A percentile compares a stretch with the other conserved stretches of the same genome.
These are phyloP conservation scores for Trichosporon sp. DNA, from an alignment of 1,284 basidiomycete genomes.

Conservation along the genomic window DNA sequence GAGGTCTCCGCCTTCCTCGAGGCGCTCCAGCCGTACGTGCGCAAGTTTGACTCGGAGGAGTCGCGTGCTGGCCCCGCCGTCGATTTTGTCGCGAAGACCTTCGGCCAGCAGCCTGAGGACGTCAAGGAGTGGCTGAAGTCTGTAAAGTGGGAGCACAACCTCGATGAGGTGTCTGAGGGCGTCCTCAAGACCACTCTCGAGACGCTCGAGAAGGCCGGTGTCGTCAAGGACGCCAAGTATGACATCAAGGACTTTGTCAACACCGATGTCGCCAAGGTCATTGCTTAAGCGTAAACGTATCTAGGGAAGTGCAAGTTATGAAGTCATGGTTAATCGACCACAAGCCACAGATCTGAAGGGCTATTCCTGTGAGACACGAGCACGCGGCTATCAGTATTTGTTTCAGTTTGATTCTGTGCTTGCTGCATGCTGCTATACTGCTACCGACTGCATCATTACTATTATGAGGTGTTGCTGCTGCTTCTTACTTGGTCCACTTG, in stretches of 20 bases:
- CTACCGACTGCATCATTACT: not conserved
- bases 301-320: not conserved
- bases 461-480: not conserved
- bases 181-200: slow-evolving; percentile 24
- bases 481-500: slow-evolving; percentile 13
- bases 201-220: slow-evolving; percentile 72
- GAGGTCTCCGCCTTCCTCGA: slow-evolving; percentile 66
- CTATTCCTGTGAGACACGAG: too few relatives aligned
- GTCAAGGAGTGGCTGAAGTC: slow-evolving; percentile 75
- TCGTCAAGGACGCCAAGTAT: slow-evolving; percentile 68
- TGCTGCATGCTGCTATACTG: not conserved
- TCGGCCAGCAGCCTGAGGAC: slow-evolving; percentile 71
- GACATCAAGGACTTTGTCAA: slow-evolving; percentile 67
- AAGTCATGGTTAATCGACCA: not conserved
- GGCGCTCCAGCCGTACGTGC: slow-evolving; percentile 67
- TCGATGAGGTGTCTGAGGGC: slow-evolving; percentile 63
- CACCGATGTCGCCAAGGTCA: slow-evolving; percentile 60
- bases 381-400: not conserved
- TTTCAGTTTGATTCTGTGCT: not conserved
- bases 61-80: slow-evolving; percentile 66
- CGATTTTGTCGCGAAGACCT: slow-evolving; percentile 73
- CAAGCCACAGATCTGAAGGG: too few relatives aligned
- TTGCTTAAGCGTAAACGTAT: slow-evolving; percentile 38
- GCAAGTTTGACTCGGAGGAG: slow-evolving; percentile 67
- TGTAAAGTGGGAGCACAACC: slow-evolving; percentile 72